Base-by-base conservation (phyloP, 805 yeast genomes). In the Kluyveromyces lactis region DNA sequence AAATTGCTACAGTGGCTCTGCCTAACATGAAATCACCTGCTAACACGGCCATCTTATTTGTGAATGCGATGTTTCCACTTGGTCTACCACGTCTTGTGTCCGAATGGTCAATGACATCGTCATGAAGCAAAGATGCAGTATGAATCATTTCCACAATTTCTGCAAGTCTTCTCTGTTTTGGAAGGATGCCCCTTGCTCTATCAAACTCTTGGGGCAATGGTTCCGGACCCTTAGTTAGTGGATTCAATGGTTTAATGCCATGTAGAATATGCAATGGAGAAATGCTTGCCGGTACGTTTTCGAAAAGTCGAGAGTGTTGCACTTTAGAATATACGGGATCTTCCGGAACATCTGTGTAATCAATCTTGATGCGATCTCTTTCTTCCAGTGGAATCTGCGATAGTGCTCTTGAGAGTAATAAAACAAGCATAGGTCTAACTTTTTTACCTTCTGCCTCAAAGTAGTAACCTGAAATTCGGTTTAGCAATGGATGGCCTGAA, bases 141-240 rank as follows among this genome's bases (percentile, higher is more conserved):
- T 92, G 98, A 48, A 92, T 92, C 95, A 92, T 85, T 64, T 92
- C 98, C 8, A 90, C 95, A 52, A 92, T 90, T 64, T 92, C 98
- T 1, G 98, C 97, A 40, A 92, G 70, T 42, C 98, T 73, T 48
- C 97, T 72, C 64, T 92, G 98, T 50, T 92, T 87, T 33, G 98
- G 97, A 42, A 90, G 67, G 36, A 92, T 86, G 1, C 95, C 96
- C 41, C 75, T 66, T 12, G 69, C 63, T 44, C 73, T 75, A 36
- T 73, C 73, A 42, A 63, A 66, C 13, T 49, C 50, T 34, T 75
- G 69, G 0, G 90, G 86, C 39, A 81, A 67, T 28, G 75, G 68
- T 46, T 75, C 81, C 72, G 86, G 82, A 8, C 94, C 92, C 52
- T 78, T 75, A 18, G 89, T 77, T 44, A 89, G 69, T 1, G 96